These are phyloP conservation scores for Deuterostichococcus epilithicus DNA, from an alignment of 139 green algal genomes.

Conservation along the genomic window DNA sequence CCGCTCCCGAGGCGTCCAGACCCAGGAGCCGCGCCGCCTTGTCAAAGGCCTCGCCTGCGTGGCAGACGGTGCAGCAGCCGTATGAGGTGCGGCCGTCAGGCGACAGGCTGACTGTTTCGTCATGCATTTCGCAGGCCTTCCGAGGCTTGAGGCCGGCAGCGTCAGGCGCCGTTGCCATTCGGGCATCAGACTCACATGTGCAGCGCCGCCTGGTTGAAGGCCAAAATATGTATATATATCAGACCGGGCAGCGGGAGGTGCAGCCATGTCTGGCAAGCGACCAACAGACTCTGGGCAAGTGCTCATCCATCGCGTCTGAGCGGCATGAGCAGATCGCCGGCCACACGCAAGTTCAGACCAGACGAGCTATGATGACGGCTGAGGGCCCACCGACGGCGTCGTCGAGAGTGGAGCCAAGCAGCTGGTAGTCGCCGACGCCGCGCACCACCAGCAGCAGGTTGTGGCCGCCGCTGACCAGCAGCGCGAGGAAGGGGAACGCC, in stretches of 20 bases:
- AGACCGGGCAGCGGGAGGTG: no score
- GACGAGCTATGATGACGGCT: not conserved
- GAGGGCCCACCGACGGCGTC: conserved; percentile 79
- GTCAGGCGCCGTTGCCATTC: no score
- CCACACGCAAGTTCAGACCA: no score
- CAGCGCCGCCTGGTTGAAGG: no score
- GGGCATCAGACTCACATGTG: no score
- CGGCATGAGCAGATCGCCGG: no score
- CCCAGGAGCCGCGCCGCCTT: conserved; percentile 93
- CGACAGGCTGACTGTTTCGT: not conserved
- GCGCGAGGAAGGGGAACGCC: conserved; percentile 88
- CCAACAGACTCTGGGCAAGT: no score
- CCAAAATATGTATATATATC: no score
- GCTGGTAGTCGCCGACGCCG: conserved; percentile 82
- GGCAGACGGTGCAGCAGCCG: no score
- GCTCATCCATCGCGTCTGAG: no score
- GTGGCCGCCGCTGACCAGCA: conserved; percentile 92
- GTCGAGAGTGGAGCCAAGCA: conserved; percentile 89
- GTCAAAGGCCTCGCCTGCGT: conserved; percentile 91
- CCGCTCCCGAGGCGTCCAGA: conserved; percentile 76
- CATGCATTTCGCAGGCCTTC: not conserved
- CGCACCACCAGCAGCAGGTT: conserved; percentile 90
- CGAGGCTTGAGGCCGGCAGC: no score
- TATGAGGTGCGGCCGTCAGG: no score
- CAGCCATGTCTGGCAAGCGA: not conserved